Evolutionary conservation across 352 stramenopile species (phyloP).

Genomic region (Phytophthora pistaciae): DNA sequence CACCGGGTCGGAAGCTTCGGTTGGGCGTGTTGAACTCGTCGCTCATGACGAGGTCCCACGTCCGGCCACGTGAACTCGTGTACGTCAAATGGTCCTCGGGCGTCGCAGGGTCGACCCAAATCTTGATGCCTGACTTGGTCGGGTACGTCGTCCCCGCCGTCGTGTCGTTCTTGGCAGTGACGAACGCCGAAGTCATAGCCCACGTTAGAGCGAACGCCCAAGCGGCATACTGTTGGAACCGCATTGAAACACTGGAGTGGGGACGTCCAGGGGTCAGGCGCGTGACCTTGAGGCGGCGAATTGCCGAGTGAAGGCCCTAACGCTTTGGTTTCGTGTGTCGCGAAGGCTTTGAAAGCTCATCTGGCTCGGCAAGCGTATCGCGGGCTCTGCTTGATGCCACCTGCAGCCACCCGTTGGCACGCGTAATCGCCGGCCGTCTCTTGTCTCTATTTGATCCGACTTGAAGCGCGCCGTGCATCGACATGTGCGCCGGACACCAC

Average conservation of each 20-base stretch:
- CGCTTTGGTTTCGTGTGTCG: neutral
- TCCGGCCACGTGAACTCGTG: slow-evolving; percentile 47
- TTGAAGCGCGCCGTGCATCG: slow-evolving; percentile 18
- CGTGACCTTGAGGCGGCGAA: slow-evolving; percentile 42
- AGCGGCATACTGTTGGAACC: slow-evolving; percentile 14
- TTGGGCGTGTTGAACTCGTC: slow-evolving; percentile 95
- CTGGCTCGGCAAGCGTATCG: neutral
- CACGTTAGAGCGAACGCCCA: neutral
- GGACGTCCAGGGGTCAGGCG: slow-evolving; percentile 35
- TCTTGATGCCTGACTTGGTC: slow-evolving; percentile 44
- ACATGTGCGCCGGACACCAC: neutral
- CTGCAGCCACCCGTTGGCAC: slow-evolving; percentile 9
- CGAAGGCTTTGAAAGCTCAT: slow-evolving; percentile 5
- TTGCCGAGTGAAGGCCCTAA: slow-evolving; percentile 30
- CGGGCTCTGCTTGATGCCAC: neutral
- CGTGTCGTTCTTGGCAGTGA: slow-evolving; percentile 19
- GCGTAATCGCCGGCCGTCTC: slow-evolving; percentile 10
- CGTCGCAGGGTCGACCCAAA: slow-evolving; percentile 74
- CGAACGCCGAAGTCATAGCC: slow-evolving; percentile 1
- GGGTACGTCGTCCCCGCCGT: slow-evolving; percentile 30
- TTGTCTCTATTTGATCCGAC: slow-evolving; percentile 12
- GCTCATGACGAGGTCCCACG: slow-evolving; percentile 89
- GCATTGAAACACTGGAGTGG: slow-evolving; percentile 4
- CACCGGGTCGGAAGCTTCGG: slow-evolving; percentile 90
- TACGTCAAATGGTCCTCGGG: slow-evolving; percentile 41